These are phyloP conservation scores for Boletus vermiculosoides DNA, from an alignment of 768 basidiomycete genomes.

Conservation along the genomic window DNA sequence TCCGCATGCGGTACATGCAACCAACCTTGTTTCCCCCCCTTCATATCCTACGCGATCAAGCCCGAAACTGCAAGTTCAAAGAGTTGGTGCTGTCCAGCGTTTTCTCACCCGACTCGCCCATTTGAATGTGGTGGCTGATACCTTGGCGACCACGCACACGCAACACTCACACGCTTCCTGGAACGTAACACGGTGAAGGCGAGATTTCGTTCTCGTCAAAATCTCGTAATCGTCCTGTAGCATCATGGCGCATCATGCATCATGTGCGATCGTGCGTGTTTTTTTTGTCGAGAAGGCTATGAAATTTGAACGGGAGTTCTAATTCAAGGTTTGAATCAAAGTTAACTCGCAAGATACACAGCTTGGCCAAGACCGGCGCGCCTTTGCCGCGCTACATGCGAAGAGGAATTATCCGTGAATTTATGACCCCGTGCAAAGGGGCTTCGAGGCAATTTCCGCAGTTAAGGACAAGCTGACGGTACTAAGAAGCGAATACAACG, in stretches of 20 bases:
- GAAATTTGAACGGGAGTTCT: constrained; percentile 12
- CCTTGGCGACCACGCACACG: neutral
- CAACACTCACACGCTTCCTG: constrained; percentile 6
- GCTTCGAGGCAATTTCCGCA: constrained; percentile 24
- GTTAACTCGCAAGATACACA: constrained; percentile 20
- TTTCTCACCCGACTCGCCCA: constrained; percentile 2
- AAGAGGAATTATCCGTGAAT: constrained; percentile 3
- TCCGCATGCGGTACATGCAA: neutral
- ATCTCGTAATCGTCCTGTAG: constrained; percentile 17
- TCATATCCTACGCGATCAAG: neutral
- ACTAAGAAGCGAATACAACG: constrained; percentile 3
- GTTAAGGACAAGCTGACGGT: constrained; percentile 13
- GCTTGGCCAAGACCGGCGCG: constrained; percentile 10
- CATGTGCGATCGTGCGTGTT: constrained; percentile 11
- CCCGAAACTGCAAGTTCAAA: neutral
- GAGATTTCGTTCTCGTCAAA: constrained; percentile 1
- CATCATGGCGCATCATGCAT: neutral
- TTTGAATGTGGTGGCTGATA: constrained; percentile 1
- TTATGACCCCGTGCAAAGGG: constrained; percentile 16
- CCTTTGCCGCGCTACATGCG: constrained; percentile 18
- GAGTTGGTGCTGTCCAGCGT: neutral
- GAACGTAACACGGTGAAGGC: constrained; percentile 17
- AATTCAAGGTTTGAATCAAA: constrained; percentile 21
- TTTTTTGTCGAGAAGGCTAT: neutral
- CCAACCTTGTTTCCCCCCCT: neutral